These are phyloP conservation scores for Trichoderma atrobrunneum DNA, from an alignment of 2,329 filamentous ascomycete species.

Conservation along the genomic window DNA sequence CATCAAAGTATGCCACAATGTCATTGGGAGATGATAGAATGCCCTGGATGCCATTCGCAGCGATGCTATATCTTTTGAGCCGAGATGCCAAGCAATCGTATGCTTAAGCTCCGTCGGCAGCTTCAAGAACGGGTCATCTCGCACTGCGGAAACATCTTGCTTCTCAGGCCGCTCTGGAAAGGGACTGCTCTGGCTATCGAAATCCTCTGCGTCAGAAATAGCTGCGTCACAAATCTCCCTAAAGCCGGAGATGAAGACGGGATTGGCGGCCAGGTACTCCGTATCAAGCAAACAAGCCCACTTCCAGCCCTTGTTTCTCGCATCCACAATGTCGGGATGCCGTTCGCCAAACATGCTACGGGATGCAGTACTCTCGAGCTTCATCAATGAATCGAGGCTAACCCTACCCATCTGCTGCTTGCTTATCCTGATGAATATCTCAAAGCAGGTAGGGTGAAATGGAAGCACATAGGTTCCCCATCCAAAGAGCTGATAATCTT, in stretches of 20 bases:
- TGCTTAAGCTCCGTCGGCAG: slow-evolving; percentile 9
- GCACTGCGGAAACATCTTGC: not conserved
- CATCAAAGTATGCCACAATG: slow-evolving; percentile 5
- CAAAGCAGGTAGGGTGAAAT: slow-evolving; percentile 32
- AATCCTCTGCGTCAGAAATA: not conserved
- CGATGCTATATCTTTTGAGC: slow-evolving; percentile 6
- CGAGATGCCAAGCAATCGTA: slow-evolving; percentile 13
- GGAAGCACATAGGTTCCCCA: slow-evolving; percentile 22
- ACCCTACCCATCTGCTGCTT: slow-evolving; percentile 21
- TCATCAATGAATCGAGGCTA: slow-evolving; percentile 23
- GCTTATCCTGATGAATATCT: slow-evolving; percentile 29
- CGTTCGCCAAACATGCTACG: not conserved
- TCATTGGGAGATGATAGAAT: slow-evolving; percentile 12
- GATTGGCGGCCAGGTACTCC: slow-evolving; percentile 19
- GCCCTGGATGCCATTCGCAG: slow-evolving; percentile 8
- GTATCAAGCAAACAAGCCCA: slow-evolving; percentile 12
- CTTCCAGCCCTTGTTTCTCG: slow-evolving; percentile 4
- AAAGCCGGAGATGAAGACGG: slow-evolving; percentile 19
- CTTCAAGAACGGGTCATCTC: not conserved
- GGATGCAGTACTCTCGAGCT: not conserved
- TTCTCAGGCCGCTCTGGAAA: not conserved
- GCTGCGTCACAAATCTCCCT: slow-evolving; percentile 4
- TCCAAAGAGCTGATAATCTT: not conserved
- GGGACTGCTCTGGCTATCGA: slow-evolving; percentile 5
- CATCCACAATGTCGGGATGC: not conserved